Evolutionary conservation across 2,329 filamentous ascomycete species (phyloP).

Genomic region (Biscogniauxia sp.): DNA sequence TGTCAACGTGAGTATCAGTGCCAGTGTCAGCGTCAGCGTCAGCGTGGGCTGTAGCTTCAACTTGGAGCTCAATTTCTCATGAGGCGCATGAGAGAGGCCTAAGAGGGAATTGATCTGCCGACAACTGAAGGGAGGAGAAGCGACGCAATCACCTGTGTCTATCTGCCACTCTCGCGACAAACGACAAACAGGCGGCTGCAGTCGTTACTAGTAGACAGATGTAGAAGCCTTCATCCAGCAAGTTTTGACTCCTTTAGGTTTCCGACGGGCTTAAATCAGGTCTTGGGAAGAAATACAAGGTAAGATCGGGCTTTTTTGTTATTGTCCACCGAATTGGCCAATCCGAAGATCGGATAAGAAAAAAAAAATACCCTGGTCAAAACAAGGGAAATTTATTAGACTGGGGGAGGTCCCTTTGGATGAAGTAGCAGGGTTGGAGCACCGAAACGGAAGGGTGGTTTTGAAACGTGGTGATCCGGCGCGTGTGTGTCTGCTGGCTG

Average conservation of each 20-base stretch:
- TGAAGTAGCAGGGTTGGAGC: background rate
- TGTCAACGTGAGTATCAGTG: constrained; percentile 10
- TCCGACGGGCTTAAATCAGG: background rate
- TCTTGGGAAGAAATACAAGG: constrained; percentile 11
- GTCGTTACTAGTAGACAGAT: constrained; percentile 5
- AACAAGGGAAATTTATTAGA: background rate
- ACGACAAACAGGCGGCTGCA: constrained; percentile 19
- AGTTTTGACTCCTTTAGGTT: constrained; percentile 9
- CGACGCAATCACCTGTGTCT: constrained; percentile 18
- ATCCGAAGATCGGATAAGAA: background rate
- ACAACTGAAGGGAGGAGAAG: constrained; percentile 5
- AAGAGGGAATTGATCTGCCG: constrained; percentile 11
- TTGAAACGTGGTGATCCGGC: constrained; percentile 14
- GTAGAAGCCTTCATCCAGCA: constrained; percentile 18
- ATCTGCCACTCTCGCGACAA: constrained; percentile 21
- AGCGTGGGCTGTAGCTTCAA: constrained; percentile 14
- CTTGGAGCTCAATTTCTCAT: constrained; percentile 17
- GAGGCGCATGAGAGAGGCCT: constrained; percentile 12
- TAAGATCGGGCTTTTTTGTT: background rate
- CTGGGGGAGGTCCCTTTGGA: background rate
- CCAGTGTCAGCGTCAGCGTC: constrained; percentile 16
- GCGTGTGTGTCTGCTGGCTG: constrained; percentile 7
- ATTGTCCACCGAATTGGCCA: background rate
- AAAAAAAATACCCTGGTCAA: background rate
- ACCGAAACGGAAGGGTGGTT: constrained; percentile 10